phyloP scores from a whole-genome alignment of 2,329 filamentous ascomycete species.

The Acrocalymma vagum region DNA sequence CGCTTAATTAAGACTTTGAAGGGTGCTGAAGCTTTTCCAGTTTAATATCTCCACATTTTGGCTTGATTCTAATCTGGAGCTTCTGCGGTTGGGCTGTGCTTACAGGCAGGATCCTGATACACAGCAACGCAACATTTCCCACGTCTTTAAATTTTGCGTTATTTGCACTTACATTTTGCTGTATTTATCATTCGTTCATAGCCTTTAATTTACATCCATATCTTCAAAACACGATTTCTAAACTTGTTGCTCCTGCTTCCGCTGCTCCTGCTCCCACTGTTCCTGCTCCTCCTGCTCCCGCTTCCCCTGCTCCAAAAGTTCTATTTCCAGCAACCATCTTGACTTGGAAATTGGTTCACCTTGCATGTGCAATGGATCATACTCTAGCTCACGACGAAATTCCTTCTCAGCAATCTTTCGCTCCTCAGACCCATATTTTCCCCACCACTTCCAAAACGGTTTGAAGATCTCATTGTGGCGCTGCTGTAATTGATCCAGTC shows the following conservation, averaged over 20 bases:
- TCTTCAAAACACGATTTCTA: neutral
- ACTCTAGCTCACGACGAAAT: slow-evolving; percentile 6
- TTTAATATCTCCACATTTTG: no score
- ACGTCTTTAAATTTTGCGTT: no score
- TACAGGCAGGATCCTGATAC: no score
- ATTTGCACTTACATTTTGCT: neutral
- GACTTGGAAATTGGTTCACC: neutral
- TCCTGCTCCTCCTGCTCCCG: neutral
- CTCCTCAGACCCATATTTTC: slow-evolving; percentile 3
- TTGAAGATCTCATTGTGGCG: slow-evolving; percentile 12
- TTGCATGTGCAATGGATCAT: slow-evolving; percentile 7
- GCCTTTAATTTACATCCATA: slow-evolving; percentile 1
- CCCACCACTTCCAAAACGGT: slow-evolving; percentile 8
- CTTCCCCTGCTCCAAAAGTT: no score
- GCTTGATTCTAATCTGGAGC: no score
- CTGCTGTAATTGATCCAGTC: slow-evolving; percentile 7
- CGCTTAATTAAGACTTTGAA: no score
- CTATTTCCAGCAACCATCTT: neutral
- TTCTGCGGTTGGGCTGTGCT: no score
- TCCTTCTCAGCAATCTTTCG: slow-evolving; percentile 5
- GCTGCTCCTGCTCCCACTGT: no score
- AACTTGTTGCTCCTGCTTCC: neutral
- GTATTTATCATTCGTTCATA: slow-evolving; percentile 1
- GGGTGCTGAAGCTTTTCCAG: no score
- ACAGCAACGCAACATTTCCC: no score